A percentile compares a stretch with the other conserved stretches of the same genome.
Evolutionary conservation across 805 yeast species (phyloP).

Genomic region (Metschnikowia proteae): DNA sequence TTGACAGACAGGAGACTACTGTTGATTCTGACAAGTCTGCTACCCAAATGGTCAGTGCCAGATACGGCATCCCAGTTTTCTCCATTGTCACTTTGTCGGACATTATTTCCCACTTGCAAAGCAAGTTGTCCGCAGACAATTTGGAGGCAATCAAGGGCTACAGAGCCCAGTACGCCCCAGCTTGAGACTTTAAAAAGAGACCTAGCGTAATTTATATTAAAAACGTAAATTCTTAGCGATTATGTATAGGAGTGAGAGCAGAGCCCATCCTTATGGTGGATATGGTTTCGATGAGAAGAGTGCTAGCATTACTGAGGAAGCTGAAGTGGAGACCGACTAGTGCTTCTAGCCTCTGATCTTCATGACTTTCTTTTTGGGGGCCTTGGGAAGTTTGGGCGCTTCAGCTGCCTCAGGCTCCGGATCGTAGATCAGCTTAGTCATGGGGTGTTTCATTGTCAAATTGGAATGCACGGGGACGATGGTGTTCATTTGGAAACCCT

Average conservation of each 20-base stretch:
- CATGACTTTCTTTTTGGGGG: slow-evolving; percentile 56
- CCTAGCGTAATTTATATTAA: not conserved
- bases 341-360: slow-evolving; percentile 49
- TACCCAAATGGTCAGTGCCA: slow-evolving; percentile 70
- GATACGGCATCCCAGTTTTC: slow-evolving; percentile 76
- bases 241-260: not conserved
- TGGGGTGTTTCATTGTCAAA: slow-evolving; percentile 78
- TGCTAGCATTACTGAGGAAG: not conserved
- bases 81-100: slow-evolving; percentile 75
- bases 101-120: slow-evolving; percentile 60
- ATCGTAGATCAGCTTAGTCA: slow-evolving; percentile 66
- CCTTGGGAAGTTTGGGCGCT: slow-evolving; percentile 37
- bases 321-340: not conserved
- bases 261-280: not conserved
- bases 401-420: slow-evolving; percentile 38
- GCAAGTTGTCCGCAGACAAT: slow-evolving; percentile 55
- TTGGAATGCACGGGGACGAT: slow-evolving; percentile 87
- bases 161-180: slow-evolving; percentile 47
- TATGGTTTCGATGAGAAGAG: not conserved
- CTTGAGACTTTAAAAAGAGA: not conserved
- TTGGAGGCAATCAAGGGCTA: slow-evolving; percentile 56
- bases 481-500: slow-evolving; percentile 80
- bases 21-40: slow-evolving; percentile 67
- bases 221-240: not conserved
- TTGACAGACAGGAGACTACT: slow-evolving; percentile 93